Base-by-base conservation (phyloP, 1,284 basidiomycete species). In the Vanrija pseudolonga region DNA sequence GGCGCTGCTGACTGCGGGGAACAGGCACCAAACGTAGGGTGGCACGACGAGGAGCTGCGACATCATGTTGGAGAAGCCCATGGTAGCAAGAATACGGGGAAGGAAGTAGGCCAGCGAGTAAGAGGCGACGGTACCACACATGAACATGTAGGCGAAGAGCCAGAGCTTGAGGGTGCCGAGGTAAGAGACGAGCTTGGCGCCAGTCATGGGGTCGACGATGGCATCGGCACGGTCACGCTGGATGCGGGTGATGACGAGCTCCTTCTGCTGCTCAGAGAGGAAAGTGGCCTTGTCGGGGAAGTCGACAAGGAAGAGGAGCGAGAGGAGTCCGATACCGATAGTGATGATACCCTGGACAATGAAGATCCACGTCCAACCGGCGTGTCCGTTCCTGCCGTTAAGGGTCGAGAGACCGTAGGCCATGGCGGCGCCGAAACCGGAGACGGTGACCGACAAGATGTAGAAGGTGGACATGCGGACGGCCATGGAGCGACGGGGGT, bases 281-380 rank as follows among this genome's bases (percentile, higher is more conserved):
- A 80, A 79, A 20, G 60, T 76, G 47, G 69, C 70, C 63, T 76
- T 72, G 63, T 79, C 77, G 19, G 79, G 79, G 72, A 79, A 79
- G 64, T 79, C 77, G 56, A 75, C 70, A 26, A 71, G 59, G 32
- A 68, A 47, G 37, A 71, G 51, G 37, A 49, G 55, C 15, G 67
- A 68, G 23, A 71, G 24, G 26, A 71, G 12, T 7, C 68, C 74
- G 41, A 76, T 63, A 8, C 51, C 61, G 24, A 71, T 56, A 1
- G 76, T 77, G 56, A 74, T 51, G 45, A 68, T 48, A 22, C 54
- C 56, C 32, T 56, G 47, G 28, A 60, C 45, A 20, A 62, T 48
- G 47, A 55, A 58, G 26, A 58, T 51, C 53, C 53, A 58, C 15
- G n/a, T 42, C 57, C 57, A 60, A 3, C 59, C 56, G n/a, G 36